Conservation (phyloP, 2,329 filamentous ascomycete species). For the Acrocalymma vagum region DNA sequence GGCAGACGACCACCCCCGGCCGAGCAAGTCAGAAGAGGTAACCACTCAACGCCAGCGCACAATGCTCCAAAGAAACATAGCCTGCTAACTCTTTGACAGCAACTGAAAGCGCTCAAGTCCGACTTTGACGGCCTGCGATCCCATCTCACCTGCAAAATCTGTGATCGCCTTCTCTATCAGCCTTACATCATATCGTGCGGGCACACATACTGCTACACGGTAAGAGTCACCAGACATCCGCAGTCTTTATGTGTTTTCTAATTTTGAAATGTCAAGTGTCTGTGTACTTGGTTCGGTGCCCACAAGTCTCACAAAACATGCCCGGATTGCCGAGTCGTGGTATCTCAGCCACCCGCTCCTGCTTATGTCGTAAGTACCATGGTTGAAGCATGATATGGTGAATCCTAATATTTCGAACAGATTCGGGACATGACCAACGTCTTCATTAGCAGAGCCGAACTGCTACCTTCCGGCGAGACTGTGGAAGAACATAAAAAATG, state of each 20-base stretch:
- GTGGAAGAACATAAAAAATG: slow-evolving; percentile 66
- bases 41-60: slow-evolving; percentile 2
- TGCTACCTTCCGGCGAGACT: slow-evolving; percentile 70
- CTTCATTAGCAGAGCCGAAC: slow-evolving; percentile 67
- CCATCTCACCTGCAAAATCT: slow-evolving; percentile 73
- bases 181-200: slow-evolving; percentile 74
- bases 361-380: slow-evolving; percentile 65
- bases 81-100: slow-evolving; percentile 41
- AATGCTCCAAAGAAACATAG: slow-evolving; percentile 15
- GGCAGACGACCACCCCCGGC: slow-evolving; percentile 38
- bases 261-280: slow-evolving; percentile 56
- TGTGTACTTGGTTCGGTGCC: slow-evolving; percentile 63
- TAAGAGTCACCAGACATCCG: slow-evolving; percentile 45
- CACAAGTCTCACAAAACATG: slow-evolving; percentile 70
- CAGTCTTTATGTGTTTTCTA: neutral
- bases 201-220: slow-evolving; percentile 76
- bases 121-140: slow-evolving; percentile 69
- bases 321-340: slow-evolving; percentile 70
- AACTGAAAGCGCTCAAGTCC: slow-evolving; percentile 48
- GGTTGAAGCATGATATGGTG: neutral
- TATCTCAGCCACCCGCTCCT: slow-evolving; percentile 68
- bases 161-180: slow-evolving; percentile 73
- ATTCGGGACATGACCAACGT: slow-evolving; percentile 71
- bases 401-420: slow-evolving; percentile 43
- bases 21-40: slow-evolving; percentile 48